These are phyloP conservation scores for Trichoderma sp. DNA, from an alignment of 2,329 filamentous ascomycete species.

Conservation along the genomic window DNA sequence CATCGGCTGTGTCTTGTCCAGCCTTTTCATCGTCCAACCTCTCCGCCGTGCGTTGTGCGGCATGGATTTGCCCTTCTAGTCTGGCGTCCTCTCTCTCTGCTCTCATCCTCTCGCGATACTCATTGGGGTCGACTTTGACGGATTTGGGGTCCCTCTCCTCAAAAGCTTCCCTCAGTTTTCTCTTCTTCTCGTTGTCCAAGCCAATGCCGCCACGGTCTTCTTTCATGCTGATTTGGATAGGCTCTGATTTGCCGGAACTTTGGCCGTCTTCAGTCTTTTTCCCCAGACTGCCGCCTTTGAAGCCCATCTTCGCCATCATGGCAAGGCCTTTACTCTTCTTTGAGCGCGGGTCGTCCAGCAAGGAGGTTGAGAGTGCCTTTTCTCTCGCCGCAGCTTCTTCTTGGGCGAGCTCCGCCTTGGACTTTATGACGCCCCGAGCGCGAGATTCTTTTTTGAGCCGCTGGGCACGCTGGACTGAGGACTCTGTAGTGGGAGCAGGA, in stretches of 20 bases:
- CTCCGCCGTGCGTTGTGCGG: slow-evolving; percentile 82
- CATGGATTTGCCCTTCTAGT: slow-evolving; percentile 68
- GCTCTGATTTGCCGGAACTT: slow-evolving; percentile 56
- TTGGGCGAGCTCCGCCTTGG: slow-evolving; percentile 79
- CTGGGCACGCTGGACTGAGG: slow-evolving; percentile 56
- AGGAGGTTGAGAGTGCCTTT: slow-evolving; percentile 71
- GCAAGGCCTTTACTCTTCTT: slow-evolving; percentile 81
- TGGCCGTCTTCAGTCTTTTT: slow-evolving; percentile 50
- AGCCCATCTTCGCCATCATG: slow-evolving; percentile 98
- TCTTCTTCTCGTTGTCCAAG: slow-evolving; percentile 78
- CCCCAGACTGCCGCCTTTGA: slow-evolving; percentile 76
- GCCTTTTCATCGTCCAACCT: slow-evolving; percentile 63
- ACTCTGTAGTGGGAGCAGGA: slow-evolving; percentile 54
- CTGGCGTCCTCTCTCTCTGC: slow-evolving; percentile 69
- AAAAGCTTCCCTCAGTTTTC: slow-evolving; percentile 67
- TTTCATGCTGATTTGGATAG: slow-evolving; percentile 74
- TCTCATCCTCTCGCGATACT: slow-evolving; percentile 72
- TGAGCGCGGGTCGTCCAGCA: slow-evolving; percentile 59
- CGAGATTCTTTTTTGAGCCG: slow-evolving; percentile 65
- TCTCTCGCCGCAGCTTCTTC: slow-evolving; percentile 74
- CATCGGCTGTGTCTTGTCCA: slow-evolving; percentile 16
- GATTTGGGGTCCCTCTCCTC: slow-evolving; percentile 57
- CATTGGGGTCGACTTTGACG: slow-evolving; percentile 64
- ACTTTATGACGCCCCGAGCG: slow-evolving; percentile 67
- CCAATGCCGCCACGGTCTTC: slow-evolving; percentile 83